Base-by-base conservation (phyloP, 2,329 filamentous ascomycete species). In the Neofusicoccum kwambonambiense region DNA sequence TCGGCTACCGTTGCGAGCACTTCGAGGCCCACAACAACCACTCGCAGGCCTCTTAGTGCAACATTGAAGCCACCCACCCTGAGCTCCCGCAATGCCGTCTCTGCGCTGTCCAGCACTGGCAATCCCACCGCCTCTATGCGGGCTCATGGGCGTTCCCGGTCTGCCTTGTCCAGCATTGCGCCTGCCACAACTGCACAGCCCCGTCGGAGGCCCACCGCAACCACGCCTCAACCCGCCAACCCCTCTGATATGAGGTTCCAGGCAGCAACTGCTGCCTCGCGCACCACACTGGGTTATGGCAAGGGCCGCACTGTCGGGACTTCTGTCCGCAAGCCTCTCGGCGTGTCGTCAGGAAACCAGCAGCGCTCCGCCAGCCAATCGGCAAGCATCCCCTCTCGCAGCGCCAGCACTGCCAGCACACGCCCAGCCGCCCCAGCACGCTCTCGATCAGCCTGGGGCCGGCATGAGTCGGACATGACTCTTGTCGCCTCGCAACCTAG, bases 251-350 rank as follows among this genome's bases (percentile, higher is more conserved):
- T 86, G 69, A 86, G 87, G 52, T 85, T 87, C 68, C 83, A 83
- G 8, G 82, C 85, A 11, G 89, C 90, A 1, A 83, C 86, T 22
- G 86, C 86, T 5, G 88, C 87, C 5, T 96, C 93, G 1, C 87
- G 89, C 68, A 93, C 87, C 64, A 97, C 93, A 0, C 84, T 97
- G 47, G 93, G 93, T 15, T 97, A 96, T 74, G 91, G 86, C 64
- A 92, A 90, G 75, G 93, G 93, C 39, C 86, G 91, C 39, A 79
- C 80, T 11, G 79, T 83, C 2, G 82, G 82, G 19, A 67, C 70
- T 51, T 67, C 71, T 45, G 62, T 72, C 27, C 75, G 76, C 58
- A 75, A 76, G 51, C 76, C 76, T 6, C 72, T 63, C 15, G 39
- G 61, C 13, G 12, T 37, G 8, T 63, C 61, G 8, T 45, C 61